These are phyloP conservation scores for Phyllosticta paracitricarpa DNA, from an alignment of 2,329 filamentous ascomycete species.

Conservation along the genomic window DNA sequence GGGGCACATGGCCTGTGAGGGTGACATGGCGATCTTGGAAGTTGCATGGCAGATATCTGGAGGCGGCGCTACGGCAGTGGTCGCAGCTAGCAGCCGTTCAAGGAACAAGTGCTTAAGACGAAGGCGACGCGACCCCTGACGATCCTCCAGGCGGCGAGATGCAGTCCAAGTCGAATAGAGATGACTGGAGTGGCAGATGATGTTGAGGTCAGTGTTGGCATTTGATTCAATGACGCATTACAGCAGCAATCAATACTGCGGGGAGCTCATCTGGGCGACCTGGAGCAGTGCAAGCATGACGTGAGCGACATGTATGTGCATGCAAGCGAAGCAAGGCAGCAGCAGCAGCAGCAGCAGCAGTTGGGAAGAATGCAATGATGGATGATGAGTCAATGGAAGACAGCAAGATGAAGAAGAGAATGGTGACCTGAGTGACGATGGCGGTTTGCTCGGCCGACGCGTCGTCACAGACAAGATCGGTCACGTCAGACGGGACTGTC, in stretches of 20 bases:
- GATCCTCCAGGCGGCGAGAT: background rate
- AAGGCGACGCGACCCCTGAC: background rate
- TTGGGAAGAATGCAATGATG: too few relatives aligned
- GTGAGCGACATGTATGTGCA: too few relatives aligned
- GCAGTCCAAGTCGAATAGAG: background rate
- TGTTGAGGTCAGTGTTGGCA: background rate
- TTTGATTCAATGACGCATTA: too few relatives aligned
- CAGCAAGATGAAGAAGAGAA: background rate
- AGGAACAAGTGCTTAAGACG: background rate
- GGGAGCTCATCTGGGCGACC: too few relatives aligned
- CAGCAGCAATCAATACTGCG: too few relatives aligned
- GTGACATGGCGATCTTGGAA: background rate
- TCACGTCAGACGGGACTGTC: too few relatives aligned
- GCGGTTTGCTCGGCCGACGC: background rate
- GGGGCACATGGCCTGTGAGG: background rate
- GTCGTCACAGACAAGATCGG: background rate
- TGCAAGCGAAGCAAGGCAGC: too few relatives aligned
- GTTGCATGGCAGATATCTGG: background rate
- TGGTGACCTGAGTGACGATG: background rate
- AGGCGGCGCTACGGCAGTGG: background rate
- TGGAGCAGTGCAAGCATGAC: too few relatives aligned
- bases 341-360: too few relatives aligned
- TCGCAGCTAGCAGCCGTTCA: background rate
- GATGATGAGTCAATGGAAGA: too few relatives aligned
- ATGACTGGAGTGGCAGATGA: background rate